Evolutionary conservation across 2,329 filamentous ascomycete species (phyloP), one percentile per base, ranked within the genome.

Genomic region (Diaporthe sp.): DNA sequence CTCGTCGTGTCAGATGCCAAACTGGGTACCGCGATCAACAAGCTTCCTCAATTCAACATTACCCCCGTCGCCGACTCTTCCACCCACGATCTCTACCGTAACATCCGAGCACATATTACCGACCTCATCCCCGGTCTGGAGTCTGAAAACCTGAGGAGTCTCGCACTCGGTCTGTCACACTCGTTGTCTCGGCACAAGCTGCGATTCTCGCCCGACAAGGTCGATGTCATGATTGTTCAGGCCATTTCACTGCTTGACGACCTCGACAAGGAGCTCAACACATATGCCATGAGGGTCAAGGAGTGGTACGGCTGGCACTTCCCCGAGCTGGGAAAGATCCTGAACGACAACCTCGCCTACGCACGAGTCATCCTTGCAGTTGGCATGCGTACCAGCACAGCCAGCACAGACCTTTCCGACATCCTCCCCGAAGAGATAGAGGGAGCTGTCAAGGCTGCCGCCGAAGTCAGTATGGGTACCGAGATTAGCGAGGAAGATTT

Each of bases 241-340:
- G 96, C 96, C 74, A 97, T 99, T 83, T 93, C 94, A 78, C 91
- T 98, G 70, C 90, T 99, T 62, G 97, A 99, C 83, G 97, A 99
- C 79, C 88, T 99, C 77, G 97, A 99, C 88, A 99, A 99, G 90
- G 97, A 99, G 86, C 89, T 99, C 78, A 99, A 99, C 89, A 97
- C 95, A 80, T 98, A 98, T 83, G 96, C 97, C 78, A 99, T 99
- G 97, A 91, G 97, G 85, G 95, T 98, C 77, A 98, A 98, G 92
- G 97, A 99, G 86, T 99, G 97, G 97, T 99, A 99, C 84, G 97
- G 97, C 82, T 99, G 97, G 97, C 97, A 98, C 87, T 99, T 98
- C 89, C 97, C 97, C 55, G 97, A 99, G 88, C 92, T 99, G 90
- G 96, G 95, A 82, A 96, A 96, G 87, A 98, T 98, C 82, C 90